Evolutionary conservation across 768 basidiomycete species (phyloP), one percentile per base, ranked within the genome.

Genomic region (Serpula lacrymans): DNA sequence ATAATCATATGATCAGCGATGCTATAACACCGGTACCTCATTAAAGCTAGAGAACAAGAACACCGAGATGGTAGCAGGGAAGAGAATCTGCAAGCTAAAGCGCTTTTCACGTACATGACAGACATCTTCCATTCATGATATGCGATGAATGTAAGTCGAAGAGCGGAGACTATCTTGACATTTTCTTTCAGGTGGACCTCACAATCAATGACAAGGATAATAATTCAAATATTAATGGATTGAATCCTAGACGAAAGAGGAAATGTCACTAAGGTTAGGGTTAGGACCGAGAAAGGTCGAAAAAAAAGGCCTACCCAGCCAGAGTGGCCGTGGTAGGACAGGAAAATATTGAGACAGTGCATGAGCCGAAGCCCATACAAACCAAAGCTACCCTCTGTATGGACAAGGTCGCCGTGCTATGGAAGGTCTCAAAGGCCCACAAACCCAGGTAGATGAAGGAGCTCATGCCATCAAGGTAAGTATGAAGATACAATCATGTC

Each of bases 301-400:
- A 64, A 63, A 58, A 29, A 39, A 2, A 1, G 63, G 69, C 69
- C 71, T 64, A 57, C 67, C 69, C 67, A 69, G 71, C 70, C 70
- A 68, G 71, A 73, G 71, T 63, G 71, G 71, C 72, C 70, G 54
- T 69, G 72, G 72, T 67, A 67, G 77, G 75, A 82, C 80, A 64
- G 81, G 80, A 72, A 84, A 84, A 84, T 83, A 83, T 83, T 82
- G 52, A 70, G 80, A 82, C 78, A 73, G 74, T 84, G 80, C 82
- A 80, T 81, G 76, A 71, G 70, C 80, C 78, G 69, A 75, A 76
- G 76, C 75, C 62, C 61, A 71, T 66, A 72, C 72, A 74, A 74
- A 65, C 64, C 63, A 52, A 41, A 42, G 28, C 52, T 39, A 54
- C 64, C 67, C 69, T 67, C 66, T 71, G 69, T 47, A n/a, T 45